Evolutionary conservation across 208 protist genomes (phyloP).

Genomic region (Leishmania mexicana): DNA sequence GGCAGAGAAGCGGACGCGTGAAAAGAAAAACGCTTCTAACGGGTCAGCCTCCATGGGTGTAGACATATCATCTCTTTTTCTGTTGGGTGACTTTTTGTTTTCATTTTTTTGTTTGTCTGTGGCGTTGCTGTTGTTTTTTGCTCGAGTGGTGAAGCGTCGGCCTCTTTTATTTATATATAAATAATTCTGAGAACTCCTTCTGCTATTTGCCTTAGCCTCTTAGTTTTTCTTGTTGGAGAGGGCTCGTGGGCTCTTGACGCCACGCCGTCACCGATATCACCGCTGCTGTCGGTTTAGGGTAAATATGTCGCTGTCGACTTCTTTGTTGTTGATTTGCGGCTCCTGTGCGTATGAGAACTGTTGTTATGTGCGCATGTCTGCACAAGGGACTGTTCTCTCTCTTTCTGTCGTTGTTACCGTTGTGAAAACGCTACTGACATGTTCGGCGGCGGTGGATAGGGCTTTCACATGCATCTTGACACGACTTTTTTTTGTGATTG

Average conservation of each 20-base stretch:
- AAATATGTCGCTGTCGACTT: not conserved
- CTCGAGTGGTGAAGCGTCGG: not conserved
- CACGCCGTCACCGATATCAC: not conserved
- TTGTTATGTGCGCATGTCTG: not conserved
- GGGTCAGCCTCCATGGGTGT: not conserved
- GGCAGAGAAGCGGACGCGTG: not conserved
- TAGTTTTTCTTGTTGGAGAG: not conserved
- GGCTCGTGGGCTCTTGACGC: not conserved
- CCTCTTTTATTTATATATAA: no score
- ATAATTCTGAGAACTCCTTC: not conserved
- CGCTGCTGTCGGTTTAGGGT: not conserved
- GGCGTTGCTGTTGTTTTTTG: not conserved
- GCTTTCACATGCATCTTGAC: not conserved
- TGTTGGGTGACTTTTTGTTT: not conserved
- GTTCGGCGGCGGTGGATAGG: not conserved
- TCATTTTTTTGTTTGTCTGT: not conserved
- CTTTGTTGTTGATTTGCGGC: not conserved
- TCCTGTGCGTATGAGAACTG: not conserved
- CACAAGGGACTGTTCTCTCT: not conserved
- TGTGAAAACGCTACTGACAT: not conserved
- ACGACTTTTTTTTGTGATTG: not conserved
- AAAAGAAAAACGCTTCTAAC: not conserved
- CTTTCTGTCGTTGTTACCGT: not conserved
- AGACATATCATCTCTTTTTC: not conserved
- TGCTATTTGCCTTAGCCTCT: not conserved